Conservation (phyloP, 2,329 filamentous ascomycete species). For the Aspergillus sp. region DNA sequence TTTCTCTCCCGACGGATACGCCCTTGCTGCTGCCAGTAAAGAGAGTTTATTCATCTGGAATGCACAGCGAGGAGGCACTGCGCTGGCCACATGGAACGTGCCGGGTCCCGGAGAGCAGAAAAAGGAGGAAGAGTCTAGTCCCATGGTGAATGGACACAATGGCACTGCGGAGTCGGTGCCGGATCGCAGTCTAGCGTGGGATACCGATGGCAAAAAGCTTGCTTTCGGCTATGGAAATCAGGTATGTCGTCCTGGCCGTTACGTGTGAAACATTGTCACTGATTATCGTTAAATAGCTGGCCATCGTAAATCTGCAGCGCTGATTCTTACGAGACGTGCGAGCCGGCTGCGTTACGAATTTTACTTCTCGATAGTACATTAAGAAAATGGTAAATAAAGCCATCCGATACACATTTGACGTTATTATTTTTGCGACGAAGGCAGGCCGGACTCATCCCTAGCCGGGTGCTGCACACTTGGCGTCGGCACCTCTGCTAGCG, state of each 20-base stretch:
- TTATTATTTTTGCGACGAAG: slow-evolving; percentile 1
- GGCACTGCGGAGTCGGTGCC: slow-evolving; percentile 29
- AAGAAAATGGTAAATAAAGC: neutral
- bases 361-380: neutral
- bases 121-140: slow-evolving; percentile 35
- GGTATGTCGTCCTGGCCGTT: slow-evolving; percentile 37
- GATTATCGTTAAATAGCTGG: slow-evolving; percentile 30
- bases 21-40: slow-evolving; percentile 48
- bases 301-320: slow-evolving; percentile 44
- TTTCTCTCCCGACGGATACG: slow-evolving; percentile 52
- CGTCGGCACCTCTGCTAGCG: neutral
- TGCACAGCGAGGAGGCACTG: slow-evolving; percentile 46
- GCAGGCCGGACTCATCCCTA: neutral
- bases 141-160: slow-evolving; percentile 40
- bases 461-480: slow-evolving; percentile 1
- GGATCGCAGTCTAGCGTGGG: slow-evolving; percentile 53
- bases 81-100: slow-evolving; percentile 45
- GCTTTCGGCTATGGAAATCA: slow-evolving; percentile 53
- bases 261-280: slow-evolving; percentile 8
- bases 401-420: neutral
- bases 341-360: neutral
- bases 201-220: slow-evolving; percentile 56
- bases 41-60: slow-evolving; percentile 51
- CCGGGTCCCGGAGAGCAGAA: slow-evolving; percentile 35
- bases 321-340: slow-evolving; percentile 23